A percentile compares a stretch with the other conserved stretches of the same genome.
Conservation (phyloP, 2,329 filamentous ascomycete species). For the Alternaria longipes region DNA sequence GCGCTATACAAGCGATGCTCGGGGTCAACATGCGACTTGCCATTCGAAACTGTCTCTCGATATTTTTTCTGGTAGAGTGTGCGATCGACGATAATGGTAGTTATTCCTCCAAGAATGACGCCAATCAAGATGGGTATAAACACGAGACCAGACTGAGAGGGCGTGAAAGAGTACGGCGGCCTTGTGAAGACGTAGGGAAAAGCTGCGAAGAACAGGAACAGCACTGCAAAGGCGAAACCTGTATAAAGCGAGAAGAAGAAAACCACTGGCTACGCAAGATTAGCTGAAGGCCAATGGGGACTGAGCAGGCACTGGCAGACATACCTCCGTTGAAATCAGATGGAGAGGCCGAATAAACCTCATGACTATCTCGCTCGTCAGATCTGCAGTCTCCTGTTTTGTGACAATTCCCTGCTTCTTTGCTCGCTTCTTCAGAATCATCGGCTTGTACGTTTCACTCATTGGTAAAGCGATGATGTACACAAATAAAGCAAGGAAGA, state of each 20-base stretch:
- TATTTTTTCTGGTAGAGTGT: slow-evolving; percentile 49
- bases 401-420: slow-evolving; percentile 29
- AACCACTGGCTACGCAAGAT: slow-evolving; percentile 38
- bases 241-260: slow-evolving; percentile 49
- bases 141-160: slow-evolving; percentile 41
- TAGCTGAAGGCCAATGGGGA: background rate
- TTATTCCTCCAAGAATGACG: slow-evolving; percentile 37
- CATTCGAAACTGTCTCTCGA: slow-evolving; percentile 35
- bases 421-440: slow-evolving; percentile 54
- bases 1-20: slow-evolving; percentile 68
- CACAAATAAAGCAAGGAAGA: slow-evolving; percentile 52
- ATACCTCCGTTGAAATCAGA: slow-evolving; percentile 51
- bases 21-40: slow-evolving; percentile 53
- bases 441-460: slow-evolving; percentile 65
- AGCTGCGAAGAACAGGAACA: slow-evolving; percentile 50
- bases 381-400: slow-evolving; percentile 10
- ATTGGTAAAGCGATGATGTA: slow-evolving; percentile 55
- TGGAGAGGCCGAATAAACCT: slow-evolving; percentile 62
- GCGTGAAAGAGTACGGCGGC: slow-evolving; percentile 41
- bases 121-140: slow-evolving; percentile 49
- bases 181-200: slow-evolving; percentile 47
- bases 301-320: slow-evolving; percentile 1
- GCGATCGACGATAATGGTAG: slow-evolving; percentile 48
- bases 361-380: slow-evolving; percentile 46
- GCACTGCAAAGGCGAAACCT: slow-evolving; percentile 46